These are phyloP conservation scores for Histomonas meleagridis DNA, from an alignment of 208 protist genomes.

Conservation along the genomic window DNA sequence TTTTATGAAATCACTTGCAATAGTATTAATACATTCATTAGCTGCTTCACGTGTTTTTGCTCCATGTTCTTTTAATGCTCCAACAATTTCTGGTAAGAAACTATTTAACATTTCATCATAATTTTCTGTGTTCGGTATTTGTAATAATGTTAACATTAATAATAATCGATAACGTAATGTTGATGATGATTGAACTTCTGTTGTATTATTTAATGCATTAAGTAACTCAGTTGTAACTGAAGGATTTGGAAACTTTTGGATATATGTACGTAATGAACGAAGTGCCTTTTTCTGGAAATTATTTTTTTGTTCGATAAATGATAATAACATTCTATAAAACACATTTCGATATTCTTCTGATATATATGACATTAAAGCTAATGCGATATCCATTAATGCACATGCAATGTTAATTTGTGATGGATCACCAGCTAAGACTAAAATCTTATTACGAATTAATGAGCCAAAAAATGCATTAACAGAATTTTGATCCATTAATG, in stretches of 20 bases:
- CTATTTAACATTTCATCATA: not conserved
- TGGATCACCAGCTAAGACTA: not conserved
- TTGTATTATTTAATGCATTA: not conserved
- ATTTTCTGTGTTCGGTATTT: not conserved
- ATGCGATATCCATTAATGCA: not conserved
- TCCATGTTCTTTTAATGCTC: not conserved
- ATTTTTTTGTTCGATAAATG: not conserved
- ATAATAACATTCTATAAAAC: not conserved
- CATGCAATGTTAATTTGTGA: not conserved
- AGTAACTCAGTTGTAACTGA: not conserved
- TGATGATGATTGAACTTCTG: not conserved
- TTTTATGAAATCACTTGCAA: not conserved
- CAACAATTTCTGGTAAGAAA: constrained; percentile 26
- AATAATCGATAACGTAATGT: not conserved
- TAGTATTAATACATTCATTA: not conserved
- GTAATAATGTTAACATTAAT: not conserved
- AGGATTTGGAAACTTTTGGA: not conserved
- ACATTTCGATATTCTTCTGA: no score
- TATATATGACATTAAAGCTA: not conserved
- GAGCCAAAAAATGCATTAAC: not conserved
- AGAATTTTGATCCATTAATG: not conserved
- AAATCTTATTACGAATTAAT: not conserved
- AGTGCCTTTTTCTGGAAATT: constrained; percentile 14
- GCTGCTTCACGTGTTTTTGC: not conserved
- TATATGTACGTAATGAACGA: not conserved